Conservation (phyloP, 441 rosid genomes). For the Populus hybrid region DNA sequence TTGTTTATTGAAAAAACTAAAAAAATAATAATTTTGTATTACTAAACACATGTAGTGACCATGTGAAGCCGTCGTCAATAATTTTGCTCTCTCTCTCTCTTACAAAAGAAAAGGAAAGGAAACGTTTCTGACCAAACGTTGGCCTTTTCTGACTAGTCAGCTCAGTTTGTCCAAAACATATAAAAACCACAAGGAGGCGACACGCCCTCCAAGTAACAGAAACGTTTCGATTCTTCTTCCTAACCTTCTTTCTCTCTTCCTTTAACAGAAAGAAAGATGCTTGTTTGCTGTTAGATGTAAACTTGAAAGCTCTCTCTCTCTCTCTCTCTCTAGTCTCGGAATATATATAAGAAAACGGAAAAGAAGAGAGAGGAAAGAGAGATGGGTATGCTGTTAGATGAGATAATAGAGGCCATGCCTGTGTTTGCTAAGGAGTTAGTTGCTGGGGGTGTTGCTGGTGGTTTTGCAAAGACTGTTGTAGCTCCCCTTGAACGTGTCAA, state of each 20-base stretch:
- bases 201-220: neutral
- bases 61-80: too few species aligned
- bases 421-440: constrained; percentile 71
- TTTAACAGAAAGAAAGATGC: neutral
- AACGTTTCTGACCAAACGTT: neutral
- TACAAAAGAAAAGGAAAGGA: too few species aligned
- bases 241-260: neutral
- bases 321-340: constrained; percentile 13
- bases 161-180: constrained; percentile 19
- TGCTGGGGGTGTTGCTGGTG: constrained; percentile 93
- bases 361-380: constrained; percentile 56
- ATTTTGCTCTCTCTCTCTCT: too few species aligned
- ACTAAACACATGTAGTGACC: too few species aligned
- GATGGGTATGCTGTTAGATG: constrained; percentile 36
- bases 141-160: neutral
- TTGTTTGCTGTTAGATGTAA: neutral
- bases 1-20: too few species aligned
- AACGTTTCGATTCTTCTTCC: constrained; percentile 21
- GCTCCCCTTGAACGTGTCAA: constrained; percentile 96
- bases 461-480: constrained; percentile 78
- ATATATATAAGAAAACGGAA: constrained; percentile 25
- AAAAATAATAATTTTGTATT: too few species aligned
- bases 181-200: constrained; percentile 15
- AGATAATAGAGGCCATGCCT: constrained; percentile 65
- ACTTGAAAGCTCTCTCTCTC: neutral